Base-by-base conservation (phyloP, 768 basidiomycete genomes). In the Saitozyma sp. region DNA sequence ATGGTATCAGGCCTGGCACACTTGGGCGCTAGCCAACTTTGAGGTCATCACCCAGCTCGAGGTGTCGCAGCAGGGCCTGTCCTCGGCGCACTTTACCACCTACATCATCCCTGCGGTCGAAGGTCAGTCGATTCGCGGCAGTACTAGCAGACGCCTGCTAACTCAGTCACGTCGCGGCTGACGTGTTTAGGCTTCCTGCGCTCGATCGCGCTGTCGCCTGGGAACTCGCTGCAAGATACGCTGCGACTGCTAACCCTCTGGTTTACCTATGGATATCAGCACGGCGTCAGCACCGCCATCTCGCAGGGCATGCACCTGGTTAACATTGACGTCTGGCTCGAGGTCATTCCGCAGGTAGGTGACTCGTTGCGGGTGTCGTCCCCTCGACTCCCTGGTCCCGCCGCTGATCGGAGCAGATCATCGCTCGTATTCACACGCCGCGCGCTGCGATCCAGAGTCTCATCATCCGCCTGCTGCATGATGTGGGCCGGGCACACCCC, bases 1-100 rank as follows among this genome's bases (percentile, higher is more conserved):
- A n/a, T 99, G 96, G 96, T 97, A 97, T 80, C 97, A 99, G 77
- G 96, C 95, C 16, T 98, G 94, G 94, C 96, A 99, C 74, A 92
- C 92, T 0, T 99, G 93, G 92, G 95, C 96, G 2, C 82, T 98
- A 57, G 89, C 93, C 3, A 97, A 98, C 79, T 94, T 96, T 67
- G 92, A 97, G 59, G 91, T 97, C 65, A 87, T 98, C 64, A 84
- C 85, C 37, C 85, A 89, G 70, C 82, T 95, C 71, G 92, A 95
- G 76, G 84, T 81, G 49, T 86, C 81, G 51, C 84, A 84, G 61
- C 78, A 82, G 9, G 88, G 89, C 58, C 75, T 88, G 10, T 84
- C 86, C 5, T 84, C 85, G 4, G 84, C 83, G 17, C 84, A 84
- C 29, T 84, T 96, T 56, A 87, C 88, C 16, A 84, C 86, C 3